These are phyloP conservation scores for Arthrobotrys musiformis DNA, from an alignment of 2,329 filamentous ascomycete genomes.

Conservation along the genomic window DNA sequence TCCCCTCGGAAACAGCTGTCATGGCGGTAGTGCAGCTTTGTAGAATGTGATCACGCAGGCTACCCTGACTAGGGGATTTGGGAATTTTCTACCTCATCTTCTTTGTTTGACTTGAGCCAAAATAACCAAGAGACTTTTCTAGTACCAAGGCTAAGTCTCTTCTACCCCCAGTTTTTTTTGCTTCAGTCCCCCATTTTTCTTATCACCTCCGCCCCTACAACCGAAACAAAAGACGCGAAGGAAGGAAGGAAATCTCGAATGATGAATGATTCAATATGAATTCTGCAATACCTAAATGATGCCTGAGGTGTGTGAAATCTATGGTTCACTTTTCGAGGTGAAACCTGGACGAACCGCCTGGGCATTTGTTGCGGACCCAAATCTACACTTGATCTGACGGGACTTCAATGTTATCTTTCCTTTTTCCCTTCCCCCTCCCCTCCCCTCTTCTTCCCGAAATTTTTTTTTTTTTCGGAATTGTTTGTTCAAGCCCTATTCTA, in stretches of 20 bases:
- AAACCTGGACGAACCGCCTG: conserved; percentile 20
- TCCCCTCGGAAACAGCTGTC: neutral
- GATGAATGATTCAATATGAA: conserved; percentile 57
- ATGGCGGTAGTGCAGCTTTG: neutral
- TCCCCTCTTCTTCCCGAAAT: too few species aligned
- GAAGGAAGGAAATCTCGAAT: conserved; percentile 30
- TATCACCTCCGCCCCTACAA: neutral
- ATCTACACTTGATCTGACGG: conserved; percentile 57
- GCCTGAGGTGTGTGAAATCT: conserved; percentile 13
- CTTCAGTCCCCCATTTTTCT: neutral
- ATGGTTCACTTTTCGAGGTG: conserved; percentile 34
- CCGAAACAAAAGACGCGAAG: neutral
- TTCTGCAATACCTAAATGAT: conserved; percentile 54
- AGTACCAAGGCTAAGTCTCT: neutral
- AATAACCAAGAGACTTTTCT: neutral
- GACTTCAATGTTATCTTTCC: conserved; percentile 4
- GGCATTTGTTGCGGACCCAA: conserved; percentile 48
- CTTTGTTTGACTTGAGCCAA: conserved; percentile 27
- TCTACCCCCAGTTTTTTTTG: neutral
- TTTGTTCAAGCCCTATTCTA: neutral
- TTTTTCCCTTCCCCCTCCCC: neutral
- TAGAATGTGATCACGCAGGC: conserved; percentile 18
- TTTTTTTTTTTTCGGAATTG: neutral
- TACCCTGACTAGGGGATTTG: conserved; percentile 36
- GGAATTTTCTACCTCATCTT: conserved; percentile 42